These are phyloP conservation scores for Heliamphora exappendiculata DNA, from an alignment of 148 eudicot genomes.

Conservation along the genomic window DNA sequence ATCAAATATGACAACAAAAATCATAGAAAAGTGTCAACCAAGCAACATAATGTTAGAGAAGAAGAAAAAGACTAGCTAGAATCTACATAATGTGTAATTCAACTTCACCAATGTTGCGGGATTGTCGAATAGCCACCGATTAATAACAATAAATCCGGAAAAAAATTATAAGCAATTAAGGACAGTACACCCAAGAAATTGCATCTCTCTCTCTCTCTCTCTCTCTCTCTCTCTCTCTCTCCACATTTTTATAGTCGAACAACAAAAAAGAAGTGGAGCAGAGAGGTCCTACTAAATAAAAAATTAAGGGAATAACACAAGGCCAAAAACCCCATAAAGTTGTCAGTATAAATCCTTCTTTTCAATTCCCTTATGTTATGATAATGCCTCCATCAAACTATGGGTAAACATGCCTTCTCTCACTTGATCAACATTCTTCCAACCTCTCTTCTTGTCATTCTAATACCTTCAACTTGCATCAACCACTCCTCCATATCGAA, in stretches of 20 bases:
- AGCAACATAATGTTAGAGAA: not conserved
- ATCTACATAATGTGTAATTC: not conserved
- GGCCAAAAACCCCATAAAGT: not conserved
- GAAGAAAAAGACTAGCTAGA: not conserved
- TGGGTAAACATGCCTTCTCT: not conserved
- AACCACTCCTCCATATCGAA: not conserved
- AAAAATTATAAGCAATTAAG: not conserved
- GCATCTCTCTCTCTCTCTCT: not conserved
- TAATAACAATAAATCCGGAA: not conserved
- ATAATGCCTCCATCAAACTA: not conserved
- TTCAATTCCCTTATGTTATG: not conserved
- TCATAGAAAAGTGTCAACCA: not conserved
- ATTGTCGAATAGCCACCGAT: not conserved
- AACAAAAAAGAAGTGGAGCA: not conserved
- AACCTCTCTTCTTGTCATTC: not conserved
- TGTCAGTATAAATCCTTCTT: not conserved
- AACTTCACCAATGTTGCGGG: not conserved
- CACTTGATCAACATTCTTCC: not conserved
- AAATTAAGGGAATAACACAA: not conserved
- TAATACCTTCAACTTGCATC: not conserved
- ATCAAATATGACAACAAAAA: conserved; percentile 1
- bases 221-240: not conserved
- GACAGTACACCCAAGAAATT: not conserved
- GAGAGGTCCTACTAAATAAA: not conserved
- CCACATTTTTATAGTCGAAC: not conserved